A percentile compares a stretch with the other conserved stretches of the same genome.
Conservation (phyloP, 2,329 filamentous ascomycete species). For the Fusarium sublunatum region DNA sequence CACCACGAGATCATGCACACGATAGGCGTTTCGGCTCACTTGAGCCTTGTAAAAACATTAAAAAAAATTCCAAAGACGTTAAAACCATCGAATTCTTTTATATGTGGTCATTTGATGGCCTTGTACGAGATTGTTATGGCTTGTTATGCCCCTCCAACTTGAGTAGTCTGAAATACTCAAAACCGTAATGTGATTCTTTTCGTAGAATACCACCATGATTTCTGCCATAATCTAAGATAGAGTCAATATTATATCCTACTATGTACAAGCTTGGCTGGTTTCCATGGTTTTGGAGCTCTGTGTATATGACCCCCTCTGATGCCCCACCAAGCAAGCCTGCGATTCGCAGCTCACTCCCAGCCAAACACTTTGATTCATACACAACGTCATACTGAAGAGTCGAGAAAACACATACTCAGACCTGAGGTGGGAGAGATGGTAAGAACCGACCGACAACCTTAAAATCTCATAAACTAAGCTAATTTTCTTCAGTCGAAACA, state of each 20-base stretch:
- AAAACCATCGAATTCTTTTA: background rate
- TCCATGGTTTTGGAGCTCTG: slow-evolving; percentile 16
- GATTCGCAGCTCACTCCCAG: slow-evolving; percentile 25
- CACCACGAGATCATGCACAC: slow-evolving; percentile 49
- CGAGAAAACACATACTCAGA: slow-evolving; percentile 10
- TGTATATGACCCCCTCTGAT: slow-evolving; percentile 25
- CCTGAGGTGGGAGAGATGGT: slow-evolving; percentile 43
- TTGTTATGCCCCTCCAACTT: background rate
- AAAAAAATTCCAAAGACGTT: slow-evolving; percentile 27
- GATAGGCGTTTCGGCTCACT: slow-evolving; percentile 50
- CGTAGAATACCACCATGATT: background rate
- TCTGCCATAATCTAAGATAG: background rate
- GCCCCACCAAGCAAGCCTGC: slow-evolving; percentile 37
- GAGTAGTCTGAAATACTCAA: background rate
- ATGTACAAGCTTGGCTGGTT: slow-evolving; percentile 4
- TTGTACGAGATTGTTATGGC: background rate
- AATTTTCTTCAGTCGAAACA: slow-evolving; percentile 82
- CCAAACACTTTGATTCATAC: slow-evolving; percentile 39
- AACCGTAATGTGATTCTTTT: background rate
- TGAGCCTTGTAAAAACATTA: slow-evolving; percentile 48
- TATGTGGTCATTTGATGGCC: background rate
- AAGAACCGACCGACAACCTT: slow-evolving; percentile 7
- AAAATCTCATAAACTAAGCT: slow-evolving; percentile 1
- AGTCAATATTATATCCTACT: background rate
- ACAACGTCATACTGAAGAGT: slow-evolving; percentile 42